Conservation (phyloP, 2,329 filamentous ascomycete species). For the Paraphoma sp. region DNA sequence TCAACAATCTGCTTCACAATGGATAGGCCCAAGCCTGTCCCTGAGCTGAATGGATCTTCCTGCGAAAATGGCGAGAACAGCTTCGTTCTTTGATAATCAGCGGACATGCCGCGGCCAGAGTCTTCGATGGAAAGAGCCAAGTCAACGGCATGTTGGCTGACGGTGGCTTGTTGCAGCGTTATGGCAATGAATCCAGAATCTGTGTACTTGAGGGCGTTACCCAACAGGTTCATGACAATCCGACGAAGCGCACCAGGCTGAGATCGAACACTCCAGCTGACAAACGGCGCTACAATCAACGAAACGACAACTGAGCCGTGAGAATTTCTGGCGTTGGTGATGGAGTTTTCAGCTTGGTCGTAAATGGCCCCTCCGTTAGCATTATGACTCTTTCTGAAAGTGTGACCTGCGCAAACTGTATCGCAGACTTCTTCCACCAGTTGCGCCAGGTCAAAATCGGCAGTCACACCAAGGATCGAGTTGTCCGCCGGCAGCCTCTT, state of each 20-base stretch:
- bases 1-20: conserved; percentile 47
- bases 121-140: conserved; percentile 46
- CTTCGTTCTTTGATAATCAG: conserved; percentile 39
- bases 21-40: conserved; percentile 43
- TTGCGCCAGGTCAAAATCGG: conserved; percentile 38
- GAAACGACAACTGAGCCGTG: conserved; percentile 35
- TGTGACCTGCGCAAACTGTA: conserved; percentile 60
- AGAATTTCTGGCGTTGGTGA: conserved; percentile 23
- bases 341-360: conserved; percentile 25
- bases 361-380: conserved; percentile 30
- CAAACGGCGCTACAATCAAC: conserved; percentile 35
- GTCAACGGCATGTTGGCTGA: conserved; percentile 20
- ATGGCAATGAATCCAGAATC: conserved; percentile 39
- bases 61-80: conserved; percentile 45
- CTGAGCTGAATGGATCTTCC: conserved; percentile 42
- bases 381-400: conserved; percentile 43
- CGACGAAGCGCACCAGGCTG: conserved; percentile 41
- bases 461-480: conserved; percentile 38
- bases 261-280: conserved; percentile 37
- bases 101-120: conserved; percentile 45
- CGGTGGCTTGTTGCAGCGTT: conserved; percentile 24
- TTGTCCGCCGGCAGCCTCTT: conserved; percentile 38
- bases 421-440: conserved; percentile 61
- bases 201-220: conserved; percentile 46
- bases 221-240: conserved; percentile 46